Base-by-base conservation (phyloP, 441 rosid species). In the Kokia cookei region DNA sequence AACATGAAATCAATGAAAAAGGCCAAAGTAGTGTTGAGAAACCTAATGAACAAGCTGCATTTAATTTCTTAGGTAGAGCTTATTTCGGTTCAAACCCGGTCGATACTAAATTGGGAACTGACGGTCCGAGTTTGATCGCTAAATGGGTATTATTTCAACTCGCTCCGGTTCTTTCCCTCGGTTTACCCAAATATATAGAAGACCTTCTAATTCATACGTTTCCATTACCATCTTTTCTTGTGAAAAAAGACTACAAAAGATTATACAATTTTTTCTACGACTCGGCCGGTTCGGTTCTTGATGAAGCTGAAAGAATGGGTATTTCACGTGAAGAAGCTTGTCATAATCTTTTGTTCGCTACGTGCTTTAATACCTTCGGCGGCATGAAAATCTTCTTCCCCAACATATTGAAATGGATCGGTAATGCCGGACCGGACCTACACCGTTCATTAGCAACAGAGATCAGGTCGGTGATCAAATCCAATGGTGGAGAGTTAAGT, bases 341-440 rank as follows among this genome's bases (percentile, higher is more conserved):
- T 73, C 91, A 90, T 74, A 90, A 90, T 76, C 75, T 90, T 65
- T 37, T 89, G 15, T 90, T 89, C 82, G 79, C 89, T 73, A 85
- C 90, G 5, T 90, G 96, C 80, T 91, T 91, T 62, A 91, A 91
- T 63, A 79, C 92, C 6, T 87, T 79, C 35, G 96, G 93, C n/a
- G 96, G 96, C 26, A 78, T 91, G 78, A 89, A 73, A 69, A 5
- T 91, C 54, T 67, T 91, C 48, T 86, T 91, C 78, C 89, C 93
- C 11, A 84, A 45, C 77, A 5, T 84, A 50, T 26, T 91, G 42
- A 91, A 91, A 50, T 84, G 85, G 85, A 73, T 91, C 37, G 92
- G 88, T 0, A 86, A 85, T 11, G 88, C 82, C 5, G 96, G 96
- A 32, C 70, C 43, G 29, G 72, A 77, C 9, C 74, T 89, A 68